Conservation (phyloP, 1,284 basidiomycete genomes). For the Puccinia novopanici region DNA sequence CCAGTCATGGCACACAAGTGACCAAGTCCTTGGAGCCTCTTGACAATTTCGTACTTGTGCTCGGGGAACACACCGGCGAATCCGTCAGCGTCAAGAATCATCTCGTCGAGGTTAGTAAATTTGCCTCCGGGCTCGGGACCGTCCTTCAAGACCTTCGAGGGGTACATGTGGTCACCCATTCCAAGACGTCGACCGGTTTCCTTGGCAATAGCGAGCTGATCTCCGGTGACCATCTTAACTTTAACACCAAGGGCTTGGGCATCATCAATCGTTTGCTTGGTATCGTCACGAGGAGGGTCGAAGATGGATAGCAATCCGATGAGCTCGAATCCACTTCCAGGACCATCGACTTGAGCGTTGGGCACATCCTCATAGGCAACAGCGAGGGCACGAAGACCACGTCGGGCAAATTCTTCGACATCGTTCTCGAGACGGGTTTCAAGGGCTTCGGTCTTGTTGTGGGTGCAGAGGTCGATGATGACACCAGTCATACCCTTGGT, state of each 20-base stretch:
- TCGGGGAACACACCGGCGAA: constrained; percentile 91
- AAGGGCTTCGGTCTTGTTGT: constrained; percentile 90
- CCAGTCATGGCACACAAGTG: constrained; percentile 63
- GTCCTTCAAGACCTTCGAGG: constrained; percentile 89
- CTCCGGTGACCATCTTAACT: constrained; percentile 99
- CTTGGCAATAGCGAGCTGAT: constrained; percentile 98
- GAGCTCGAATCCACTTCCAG: constrained; percentile 94
- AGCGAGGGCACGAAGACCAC: constrained; percentile 96
- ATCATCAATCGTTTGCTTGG: constrained; percentile 98
- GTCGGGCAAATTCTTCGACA: constrained; percentile 88
- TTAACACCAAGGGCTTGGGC: constrained; percentile 91
- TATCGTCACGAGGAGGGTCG: constrained; percentile 95
- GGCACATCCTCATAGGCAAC: constrained; percentile 87
- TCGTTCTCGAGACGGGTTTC: constrained; percentile 90
- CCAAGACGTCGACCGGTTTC: constrained; percentile 97
- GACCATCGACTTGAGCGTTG: constrained; percentile 65
- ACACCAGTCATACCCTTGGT: constrained; percentile 99
- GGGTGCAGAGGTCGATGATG: constrained; percentile 72
- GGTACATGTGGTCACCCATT: constrained; percentile 94
- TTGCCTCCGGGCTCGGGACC: constrained; percentile 75
- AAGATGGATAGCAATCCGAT: constrained; percentile 96
- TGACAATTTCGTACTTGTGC: constrained; percentile 66
- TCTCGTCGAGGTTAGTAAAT: constrained; percentile 64
- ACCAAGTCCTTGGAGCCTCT: constrained; percentile 82
- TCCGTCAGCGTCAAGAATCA: constrained; percentile 71